Evolutionary conservation across 148 eudicot species (phyloP).

Genomic region (Camellia lanceoleosa): DNA sequence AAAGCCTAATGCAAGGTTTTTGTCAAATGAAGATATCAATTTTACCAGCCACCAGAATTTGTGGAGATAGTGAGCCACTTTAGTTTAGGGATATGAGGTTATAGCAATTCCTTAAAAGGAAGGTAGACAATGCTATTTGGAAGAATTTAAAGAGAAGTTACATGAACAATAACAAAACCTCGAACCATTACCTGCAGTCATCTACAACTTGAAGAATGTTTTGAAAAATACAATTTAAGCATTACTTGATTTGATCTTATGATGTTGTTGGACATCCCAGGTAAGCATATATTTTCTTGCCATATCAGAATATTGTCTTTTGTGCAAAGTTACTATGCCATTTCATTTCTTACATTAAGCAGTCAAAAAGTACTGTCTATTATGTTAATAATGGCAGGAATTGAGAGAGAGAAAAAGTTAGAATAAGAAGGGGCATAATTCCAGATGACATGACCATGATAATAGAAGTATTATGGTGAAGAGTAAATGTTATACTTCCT

Average conservation of each 20-base stretch:
- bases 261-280: not conserved
- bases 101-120: not conserved
- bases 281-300: not conserved
- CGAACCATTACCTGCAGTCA: not conserved
- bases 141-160: constrained; percentile 1
- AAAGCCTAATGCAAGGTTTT: not conserved
- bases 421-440: not conserved
- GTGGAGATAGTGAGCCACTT: not conserved
- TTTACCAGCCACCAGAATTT: not conserved
- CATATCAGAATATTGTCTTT: not conserved
- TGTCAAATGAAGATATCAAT: not conserved
- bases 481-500: not conserved
- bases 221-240: not conserved
- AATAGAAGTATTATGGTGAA: no score
- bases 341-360: not conserved
- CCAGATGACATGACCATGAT: not conserved
- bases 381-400: not conserved
- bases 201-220: not conserved
- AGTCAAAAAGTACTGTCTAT: not conserved
- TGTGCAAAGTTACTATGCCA: not conserved
- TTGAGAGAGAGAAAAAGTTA: not conserved
- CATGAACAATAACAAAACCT: not conserved
- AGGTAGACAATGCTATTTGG: not conserved
- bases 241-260: not conserved
- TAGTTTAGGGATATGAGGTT: not conserved